phyloP scores from a whole-genome alignment of 208 protist genomes.

The Acanthamoeba quina region DNA sequence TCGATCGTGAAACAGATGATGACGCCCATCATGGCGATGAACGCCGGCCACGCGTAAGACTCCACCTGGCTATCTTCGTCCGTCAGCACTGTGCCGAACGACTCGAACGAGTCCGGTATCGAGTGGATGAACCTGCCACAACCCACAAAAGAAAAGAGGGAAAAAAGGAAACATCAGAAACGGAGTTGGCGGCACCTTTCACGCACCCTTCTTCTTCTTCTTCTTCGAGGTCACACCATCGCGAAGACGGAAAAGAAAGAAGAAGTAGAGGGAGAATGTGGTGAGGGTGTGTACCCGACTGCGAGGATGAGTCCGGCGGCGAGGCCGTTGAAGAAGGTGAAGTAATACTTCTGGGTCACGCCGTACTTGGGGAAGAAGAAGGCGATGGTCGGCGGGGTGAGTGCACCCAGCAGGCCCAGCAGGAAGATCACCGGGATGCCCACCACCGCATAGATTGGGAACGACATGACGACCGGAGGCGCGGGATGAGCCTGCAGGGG shows the following conservation, averaged over 20 bases:
- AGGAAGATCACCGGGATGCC: slow-evolving; percentile 45
- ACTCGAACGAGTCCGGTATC: slow-evolving; percentile 14
- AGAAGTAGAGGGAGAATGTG: background rate
- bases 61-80: slow-evolving; percentile 23
- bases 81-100: background rate
- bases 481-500: too few relatives aligned
- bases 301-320: slow-evolving; percentile 53
- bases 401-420: slow-evolving; percentile 19
- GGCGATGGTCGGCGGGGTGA: slow-evolving; percentile 1
- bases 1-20: slow-evolving; percentile 32
- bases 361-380: slow-evolving; percentile 44
- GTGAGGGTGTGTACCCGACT: background rate
- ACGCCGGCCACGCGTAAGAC: background rate
- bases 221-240: background rate
- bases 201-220: too few relatives aligned
- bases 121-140: slow-evolving; percentile 30
- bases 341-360: slow-evolving; percentile 58
- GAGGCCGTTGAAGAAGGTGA: slow-evolving; percentile 60
- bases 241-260: background rate
- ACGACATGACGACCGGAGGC: background rate
- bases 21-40: slow-evolving; percentile 57
- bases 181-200: too few relatives aligned
- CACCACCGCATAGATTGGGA: slow-evolving; percentile 19
- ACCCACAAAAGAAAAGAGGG: too few relatives aligned
- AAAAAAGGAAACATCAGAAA: background rate